Base-by-base conservation (phyloP, 129 eudicot species). In the Pulicaria dysenterica region DNA sequence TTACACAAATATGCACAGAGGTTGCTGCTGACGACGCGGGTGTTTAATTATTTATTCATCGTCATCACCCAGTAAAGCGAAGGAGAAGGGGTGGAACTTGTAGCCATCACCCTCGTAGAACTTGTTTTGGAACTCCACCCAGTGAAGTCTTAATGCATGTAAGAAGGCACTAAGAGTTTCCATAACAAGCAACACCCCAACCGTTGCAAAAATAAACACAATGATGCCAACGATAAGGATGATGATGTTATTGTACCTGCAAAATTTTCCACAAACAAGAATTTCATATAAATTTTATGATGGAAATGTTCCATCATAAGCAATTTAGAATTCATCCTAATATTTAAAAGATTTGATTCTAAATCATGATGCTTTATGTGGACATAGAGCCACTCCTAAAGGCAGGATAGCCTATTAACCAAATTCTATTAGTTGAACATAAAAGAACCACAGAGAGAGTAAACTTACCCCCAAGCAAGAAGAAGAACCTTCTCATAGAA, bases 71-170 rank as follows among this genome's bases (percentile, higher is more conserved):
- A 84, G 80, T 69, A 63, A 76, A 8, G 84, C 48, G 66, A 86
- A 92, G 56, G 97, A 67, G 79, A 86, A 92, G 2, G 97, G 97
- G 39, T 66, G 47, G 59, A 92, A 92, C 75, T 84, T 86, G 88
- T 92, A 92, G 8, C 97, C 97, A 39, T 92, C 96, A 55, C 97
- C 97, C 73, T 84, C 92, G 37, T 92, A 92, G 48, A 92, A 92
- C 89, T 92, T 92, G 82, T 86, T 89, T 55, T 86, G 89, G 73
- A 86, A 92, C 75, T 88, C 96, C 49, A 90, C 96, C 96, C 95
- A 91, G 71, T 91, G 97, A 73, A 91, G 97, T 19, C 97, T 81
- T 31, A 91, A 59, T 2, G 97, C 97, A 49, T 91, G 97, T 46
- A 91, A 77, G 83, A 88, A 91, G 41, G 97, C 97, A 84, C 97